Base-by-base conservation (phyloP, 2,329 filamentous ascomycete species). In the Sporothrix curviconia region DNA sequence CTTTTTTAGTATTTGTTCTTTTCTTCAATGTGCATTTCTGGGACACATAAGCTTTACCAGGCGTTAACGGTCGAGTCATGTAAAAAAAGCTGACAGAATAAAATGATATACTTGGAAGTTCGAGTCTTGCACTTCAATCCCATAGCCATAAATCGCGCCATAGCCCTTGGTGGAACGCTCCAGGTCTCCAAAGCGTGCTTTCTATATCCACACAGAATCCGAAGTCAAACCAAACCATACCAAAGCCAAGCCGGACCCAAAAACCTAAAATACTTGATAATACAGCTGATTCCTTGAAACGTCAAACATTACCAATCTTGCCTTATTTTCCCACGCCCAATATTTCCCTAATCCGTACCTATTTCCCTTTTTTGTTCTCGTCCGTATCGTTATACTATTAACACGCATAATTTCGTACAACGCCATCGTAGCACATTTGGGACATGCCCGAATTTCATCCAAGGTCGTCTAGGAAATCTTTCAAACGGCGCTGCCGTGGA, bases 221-320 rank as follows among this genome's bases (percentile, higher is more conserved):
- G n/a, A n/a, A n/a, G n/a, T 7, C 17, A 46, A 37, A n/a, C 39
- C 43, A 25, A 12, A 11, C 3, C 19, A 42, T 34, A 11, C 34
- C 28, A 22, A 56, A 25, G n/a, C 53, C 22, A 39, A 36, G 14
- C 40, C 22, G 28, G 19, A n/a, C 44, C 37, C 44, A 40, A 42
- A 50, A 37, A 51, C 32, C 52, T 56, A 59, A 51, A 39, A 56
- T 56, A 59, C 46, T 55, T 40, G 32, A 47, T 59, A 59, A 56
- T 52, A 59, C 57, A 59, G 32, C 19, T 40, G n/a, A 39, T 43
- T 24, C 42, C 47, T 28, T 39, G 19, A 34, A 51, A 15, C 34
- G 32, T 51, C 17, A 34, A 39, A 17, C 17, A 22, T 12, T 51
- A 17, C 47, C 44, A 24, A 12, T 2, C 32, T n/a, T 32, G 28